Percentiles rank a stretch among this genome's conserved stretches.
Conservation (phyloP, 768 basidiomycete species). For the Hygrophoropsis aurantiaca region DNA sequence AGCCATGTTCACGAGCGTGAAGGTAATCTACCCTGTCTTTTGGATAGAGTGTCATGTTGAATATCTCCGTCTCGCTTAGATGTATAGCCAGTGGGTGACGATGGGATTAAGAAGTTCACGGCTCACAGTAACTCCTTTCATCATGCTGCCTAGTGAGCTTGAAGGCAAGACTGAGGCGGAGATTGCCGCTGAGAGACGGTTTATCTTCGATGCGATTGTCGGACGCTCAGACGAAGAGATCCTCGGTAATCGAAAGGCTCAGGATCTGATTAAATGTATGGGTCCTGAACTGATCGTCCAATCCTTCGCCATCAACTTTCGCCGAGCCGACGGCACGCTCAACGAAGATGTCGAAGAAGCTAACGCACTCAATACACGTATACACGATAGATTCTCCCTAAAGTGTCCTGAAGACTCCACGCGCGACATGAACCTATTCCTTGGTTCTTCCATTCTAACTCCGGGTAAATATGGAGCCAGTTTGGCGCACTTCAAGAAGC, state of each 20-base stretch:
- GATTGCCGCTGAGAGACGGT: constrained; percentile 28
- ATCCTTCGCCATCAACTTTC: constrained; percentile 44
- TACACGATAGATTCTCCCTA: constrained; percentile 40
- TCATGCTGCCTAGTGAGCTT: constrained; percentile 34
- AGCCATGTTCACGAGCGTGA: constrained; percentile 34
- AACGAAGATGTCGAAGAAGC: constrained; percentile 42
- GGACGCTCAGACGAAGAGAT: constrained; percentile 28
- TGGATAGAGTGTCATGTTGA: background rate
- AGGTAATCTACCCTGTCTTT: constrained; percentile 20
- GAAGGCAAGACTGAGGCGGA: constrained; percentile 6
- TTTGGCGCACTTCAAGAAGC: constrained; percentile 34
- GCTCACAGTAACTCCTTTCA: constrained; percentile 43
- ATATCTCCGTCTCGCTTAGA: constrained; percentile 16
- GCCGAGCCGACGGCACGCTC: constrained; percentile 16
- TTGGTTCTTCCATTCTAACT: constrained; percentile 32
- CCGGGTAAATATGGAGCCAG: constrained; percentile 34
- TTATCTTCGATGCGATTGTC: constrained; percentile 35
- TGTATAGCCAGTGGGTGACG: constrained; percentile 40
- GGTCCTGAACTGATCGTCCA: constrained; percentile 47
- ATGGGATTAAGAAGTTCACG: constrained; percentile 32
- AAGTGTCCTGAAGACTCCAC: constrained; percentile 21
- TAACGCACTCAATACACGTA: constrained; percentile 38
- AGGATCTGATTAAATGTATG: constrained; percentile 23
- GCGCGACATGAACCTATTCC: constrained; percentile 21
- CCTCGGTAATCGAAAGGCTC: constrained; percentile 23